phyloP scores from a whole-genome alignment of 306 rosid species.

The Sophora flavescens region DNA sequence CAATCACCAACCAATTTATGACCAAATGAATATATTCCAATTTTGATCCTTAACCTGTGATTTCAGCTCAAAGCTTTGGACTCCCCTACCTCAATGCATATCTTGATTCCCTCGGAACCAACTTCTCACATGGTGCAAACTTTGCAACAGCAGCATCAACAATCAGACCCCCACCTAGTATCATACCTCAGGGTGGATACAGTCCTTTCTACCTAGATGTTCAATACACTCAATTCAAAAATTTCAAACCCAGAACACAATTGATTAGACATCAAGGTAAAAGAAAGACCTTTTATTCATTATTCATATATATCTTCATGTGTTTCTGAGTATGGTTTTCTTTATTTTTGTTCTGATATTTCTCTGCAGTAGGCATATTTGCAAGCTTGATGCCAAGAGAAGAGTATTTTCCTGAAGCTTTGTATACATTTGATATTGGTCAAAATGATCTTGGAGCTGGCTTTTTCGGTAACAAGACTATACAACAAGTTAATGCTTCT shows the following conservation, averaged over 20 bases:
- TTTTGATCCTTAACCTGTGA: neutral
- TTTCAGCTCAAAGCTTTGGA: slow-evolving; percentile 50
- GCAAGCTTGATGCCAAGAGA: slow-evolving; percentile 32
- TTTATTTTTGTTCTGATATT: neutral
- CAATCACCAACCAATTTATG: neutral
- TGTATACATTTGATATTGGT: slow-evolving; percentile 58
- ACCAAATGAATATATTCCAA: neutral
- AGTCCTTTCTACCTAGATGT: slow-evolving; percentile 59
- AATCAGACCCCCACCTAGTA: slow-evolving; percentile 41
- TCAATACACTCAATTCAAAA: slow-evolving; percentile 50
- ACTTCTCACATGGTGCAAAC: slow-evolving; percentile 43
- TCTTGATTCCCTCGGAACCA: slow-evolving; percentile 59
- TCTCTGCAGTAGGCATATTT: slow-evolving; percentile 28
- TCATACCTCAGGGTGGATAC: slow-evolving; percentile 35
- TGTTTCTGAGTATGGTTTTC: neutral
- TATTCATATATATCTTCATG: neutral
- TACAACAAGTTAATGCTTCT: slow-evolving; percentile 50
- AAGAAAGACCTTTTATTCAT: neutral
- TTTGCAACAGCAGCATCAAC: slow-evolving; percentile 58
- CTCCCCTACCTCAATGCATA: slow-evolving; percentile 53
- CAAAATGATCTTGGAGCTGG: slow-evolving; percentile 49
- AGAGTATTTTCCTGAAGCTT: slow-evolving; percentile 41
- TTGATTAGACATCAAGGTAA: slow-evolving; percentile 45
- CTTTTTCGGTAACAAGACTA: slow-evolving; percentile 22
- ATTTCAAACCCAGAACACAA: slow-evolving; percentile 41